phyloP scores from a whole-genome alignment of 805 yeast species.

The Lachancea kluyveri region DNA sequence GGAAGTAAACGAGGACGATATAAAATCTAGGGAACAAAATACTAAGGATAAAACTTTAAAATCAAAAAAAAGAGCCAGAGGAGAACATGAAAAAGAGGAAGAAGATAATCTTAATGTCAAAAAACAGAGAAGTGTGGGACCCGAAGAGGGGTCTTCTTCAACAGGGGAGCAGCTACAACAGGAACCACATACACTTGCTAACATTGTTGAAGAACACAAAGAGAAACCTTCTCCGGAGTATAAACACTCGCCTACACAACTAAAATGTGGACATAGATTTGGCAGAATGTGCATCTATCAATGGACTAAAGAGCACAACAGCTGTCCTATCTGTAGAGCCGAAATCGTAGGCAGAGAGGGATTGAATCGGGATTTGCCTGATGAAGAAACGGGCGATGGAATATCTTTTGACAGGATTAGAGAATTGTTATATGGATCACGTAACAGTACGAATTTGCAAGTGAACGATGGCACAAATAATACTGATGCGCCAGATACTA shows the following conservation, averaged over 20 bases:
- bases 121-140: conserved; percentile 18
- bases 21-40: too few species aligned
- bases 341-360: conserved; percentile 35
- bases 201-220: conserved; percentile 1
- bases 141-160: too few species aligned
- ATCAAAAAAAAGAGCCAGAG: conserved; percentile 23
- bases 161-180: conserved; percentile 2
- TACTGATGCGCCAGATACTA: background rate
- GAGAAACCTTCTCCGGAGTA: conserved; percentile 16
- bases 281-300: conserved; percentile 79
- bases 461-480: conserved; percentile 1
- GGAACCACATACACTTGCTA: background rate
- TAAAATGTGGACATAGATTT: conserved; percentile 86
- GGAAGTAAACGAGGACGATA: conserved; percentile 1
- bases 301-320: conserved; percentile 70
- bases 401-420: conserved; percentile 26
- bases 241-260: conserved; percentile 57
- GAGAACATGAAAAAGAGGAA: conserved; percentile 18
- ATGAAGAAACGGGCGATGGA: conserved; percentile 6
- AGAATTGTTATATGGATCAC: conserved; percentile 3
- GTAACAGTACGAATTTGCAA: conserved; percentile 1
- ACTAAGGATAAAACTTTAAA: conserved; percentile 1
- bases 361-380: conserved; percentile 4
- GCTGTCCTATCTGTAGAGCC: conserved; percentile 84
- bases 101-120: too few species aligned